A percentile compares a stretch with the other conserved stretches of the same genome.
phyloP scores from a whole-genome alignment of 2,329 filamentous ascomycete genomes.

The Biscogniauxia marginata region DNA sequence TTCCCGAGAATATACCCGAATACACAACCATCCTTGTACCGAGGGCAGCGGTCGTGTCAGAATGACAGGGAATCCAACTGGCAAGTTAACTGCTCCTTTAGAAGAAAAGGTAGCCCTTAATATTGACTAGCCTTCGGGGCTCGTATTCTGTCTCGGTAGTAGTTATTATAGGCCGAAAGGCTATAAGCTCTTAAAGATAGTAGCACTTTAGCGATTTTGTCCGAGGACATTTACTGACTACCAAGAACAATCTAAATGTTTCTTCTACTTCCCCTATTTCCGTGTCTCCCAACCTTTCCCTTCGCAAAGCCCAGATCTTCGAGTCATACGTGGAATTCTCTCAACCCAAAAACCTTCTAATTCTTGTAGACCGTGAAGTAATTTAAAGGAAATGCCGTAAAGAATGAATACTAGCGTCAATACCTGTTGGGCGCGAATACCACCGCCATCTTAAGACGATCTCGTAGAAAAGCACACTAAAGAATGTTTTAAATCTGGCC shows the following conservation, averaged over 20 bases:
- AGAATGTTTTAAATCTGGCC: slow-evolving; percentile 17
- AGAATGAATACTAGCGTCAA: background rate
- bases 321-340: background rate
- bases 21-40: no score
- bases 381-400: background rate
- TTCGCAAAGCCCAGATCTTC: background rate
- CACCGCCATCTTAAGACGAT: no score
- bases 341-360: background rate
- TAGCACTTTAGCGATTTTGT: background rate
- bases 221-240: background rate
- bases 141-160: no score
- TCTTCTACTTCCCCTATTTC: background rate
- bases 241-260: background rate
- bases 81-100: no score
- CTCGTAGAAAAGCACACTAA: no score
- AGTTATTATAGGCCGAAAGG: no score
- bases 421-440: no score
- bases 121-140: no score
- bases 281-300: background rate
- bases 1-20: background rate
- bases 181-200: background rate
- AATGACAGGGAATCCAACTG: no score
- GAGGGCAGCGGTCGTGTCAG: no score
- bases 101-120: no score
- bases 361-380: background rate